Conservation (phyloP, 2,329 filamentous ascomycete genomes). For the Bipolaris gigantea region DNA sequence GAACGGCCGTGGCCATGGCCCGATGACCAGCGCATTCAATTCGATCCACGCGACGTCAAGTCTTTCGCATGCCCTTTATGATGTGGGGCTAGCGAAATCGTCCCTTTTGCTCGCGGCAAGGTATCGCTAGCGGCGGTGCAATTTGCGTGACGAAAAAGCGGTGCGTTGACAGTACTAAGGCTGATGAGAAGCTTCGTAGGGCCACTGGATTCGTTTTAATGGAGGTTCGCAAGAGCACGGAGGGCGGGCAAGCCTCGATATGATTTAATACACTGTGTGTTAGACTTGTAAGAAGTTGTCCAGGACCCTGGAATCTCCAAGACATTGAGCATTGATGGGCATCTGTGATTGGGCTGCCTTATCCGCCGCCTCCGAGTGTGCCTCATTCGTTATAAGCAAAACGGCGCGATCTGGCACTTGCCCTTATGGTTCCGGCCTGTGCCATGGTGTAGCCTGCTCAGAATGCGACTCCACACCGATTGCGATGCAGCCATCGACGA, state of each 20-base stretch:
- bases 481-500: constrained; percentile 22
- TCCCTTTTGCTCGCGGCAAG: constrained; percentile 8
- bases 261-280: not conserved
- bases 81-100: constrained; percentile 8
- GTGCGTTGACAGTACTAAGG: not conserved
- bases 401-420: not conserved
- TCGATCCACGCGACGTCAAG: constrained; percentile 1
- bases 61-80: constrained; percentile 10
- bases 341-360: not conserved
- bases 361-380: not conserved
- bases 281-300: not conserved
- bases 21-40: constrained; percentile 9
- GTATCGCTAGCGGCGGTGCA: constrained; percentile 9
- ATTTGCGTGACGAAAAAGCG: constrained; percentile 1
- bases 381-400: not conserved
- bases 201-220: not conserved
- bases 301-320: not conserved
- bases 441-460: constrained; percentile 7
- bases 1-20: constrained; percentile 1
- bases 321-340: not conserved
- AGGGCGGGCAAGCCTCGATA: not conserved
- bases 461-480: constrained; percentile 13
- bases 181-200: not conserved
- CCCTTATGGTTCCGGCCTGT: constrained; percentile 6
- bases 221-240: not conserved